Evolutionary conservation across 371 early-diverging fungal species (phyloP).

Genomic region (Actinomucor elegans): DNA sequence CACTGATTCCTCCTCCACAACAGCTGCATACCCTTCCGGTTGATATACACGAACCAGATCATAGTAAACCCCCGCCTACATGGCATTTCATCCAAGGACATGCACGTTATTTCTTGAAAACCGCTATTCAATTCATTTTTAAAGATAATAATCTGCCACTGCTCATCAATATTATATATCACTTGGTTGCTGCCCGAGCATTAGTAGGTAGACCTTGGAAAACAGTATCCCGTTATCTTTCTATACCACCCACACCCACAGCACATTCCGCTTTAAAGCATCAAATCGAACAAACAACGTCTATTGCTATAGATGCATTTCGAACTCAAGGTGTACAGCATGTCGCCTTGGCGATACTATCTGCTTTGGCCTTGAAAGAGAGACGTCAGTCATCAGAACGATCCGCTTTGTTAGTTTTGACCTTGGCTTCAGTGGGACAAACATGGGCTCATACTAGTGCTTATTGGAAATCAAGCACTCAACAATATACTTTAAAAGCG

Average conservation of each 20-base stretch:
- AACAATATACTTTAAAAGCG: slow-evolving; percentile 29
- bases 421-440: slow-evolving; percentile 35
- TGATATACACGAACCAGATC: too few relatives aligned
- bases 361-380: slow-evolving; percentile 35
- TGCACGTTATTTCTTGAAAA: slow-evolving; percentile 13
- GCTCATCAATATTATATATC: slow-evolving; percentile 35
- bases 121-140: slow-evolving; percentile 30
- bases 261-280: slow-evolving; percentile 3
- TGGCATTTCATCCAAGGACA: slow-evolving; percentile 28
- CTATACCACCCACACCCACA: slow-evolving; percentile 8
- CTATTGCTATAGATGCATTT: slow-evolving; percentile 28
- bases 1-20: too few relatives aligned
- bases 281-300: slow-evolving; percentile 15
- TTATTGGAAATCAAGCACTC: slow-evolving; percentile 18
- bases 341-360: slow-evolving; percentile 31
- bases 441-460: slow-evolving; percentile 28
- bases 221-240: slow-evolving; percentile 17
- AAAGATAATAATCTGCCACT: slow-evolving; percentile 44
- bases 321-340: slow-evolving; percentile 40
- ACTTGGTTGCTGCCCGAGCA: slow-evolving; percentile 31
- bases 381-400: slow-evolving; percentile 33
- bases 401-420: slow-evolving; percentile 35
- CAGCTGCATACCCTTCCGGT: too few relatives aligned
- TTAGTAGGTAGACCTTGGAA: slow-evolving; percentile 21
- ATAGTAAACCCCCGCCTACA: slow-evolving; percentile 18